Base-by-base conservation (phyloP, 2,329 filamentous ascomycete genomes). In the Epichloe brachyelytri region DNA sequence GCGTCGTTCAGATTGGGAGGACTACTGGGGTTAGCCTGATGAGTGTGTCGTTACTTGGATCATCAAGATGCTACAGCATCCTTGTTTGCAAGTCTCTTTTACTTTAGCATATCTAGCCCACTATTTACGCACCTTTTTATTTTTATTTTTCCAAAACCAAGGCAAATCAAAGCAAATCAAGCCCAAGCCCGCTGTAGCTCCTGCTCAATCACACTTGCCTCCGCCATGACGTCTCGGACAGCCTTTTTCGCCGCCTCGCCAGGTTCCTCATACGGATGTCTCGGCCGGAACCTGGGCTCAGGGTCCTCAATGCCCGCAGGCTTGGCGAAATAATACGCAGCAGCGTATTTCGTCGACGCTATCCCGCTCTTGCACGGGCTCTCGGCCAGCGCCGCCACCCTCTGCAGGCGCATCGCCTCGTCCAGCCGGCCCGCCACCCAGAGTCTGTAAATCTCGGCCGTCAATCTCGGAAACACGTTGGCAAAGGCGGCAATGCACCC, bases 401-500 rank as follows among this genome's bases (percentile, higher is more conserved):
- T 26, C 26, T 55, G 53, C 43, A 51, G 41, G 34, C 40, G 26
- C 46, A 50, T 50, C 17, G 53, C 53, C 26, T 47, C 47, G 1
- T 50, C 36, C 15, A 14, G 5, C 10, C 38, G 10, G 14, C 53
- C 53, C n/a, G 22, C 49, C 34, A 12, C n/a, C 22, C 50, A 51
- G 2, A 53, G 44, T n/a, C 46, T 36, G 39, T 53, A 55, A 20
- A 53, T 51, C 39, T 51, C 49, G 4, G 53, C 43, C 3, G 81
- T 70, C 0, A 76, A 72, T 59, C 72, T 74, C 8, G 79, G 80
- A 57, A 77, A 80, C 3, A 83, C 67, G 55, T 85, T 84, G 26
- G 73, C 81, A 54, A 83, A 77, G 3, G 78, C 80, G 0, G 80
- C 78, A 47, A 85, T 78, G 56, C 74, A 78, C 10, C 81, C 2